These are phyloP conservation scores for Saccharata proteae DNA, from an alignment of 2,329 filamentous ascomycete genomes.

Conservation along the genomic window DNA sequence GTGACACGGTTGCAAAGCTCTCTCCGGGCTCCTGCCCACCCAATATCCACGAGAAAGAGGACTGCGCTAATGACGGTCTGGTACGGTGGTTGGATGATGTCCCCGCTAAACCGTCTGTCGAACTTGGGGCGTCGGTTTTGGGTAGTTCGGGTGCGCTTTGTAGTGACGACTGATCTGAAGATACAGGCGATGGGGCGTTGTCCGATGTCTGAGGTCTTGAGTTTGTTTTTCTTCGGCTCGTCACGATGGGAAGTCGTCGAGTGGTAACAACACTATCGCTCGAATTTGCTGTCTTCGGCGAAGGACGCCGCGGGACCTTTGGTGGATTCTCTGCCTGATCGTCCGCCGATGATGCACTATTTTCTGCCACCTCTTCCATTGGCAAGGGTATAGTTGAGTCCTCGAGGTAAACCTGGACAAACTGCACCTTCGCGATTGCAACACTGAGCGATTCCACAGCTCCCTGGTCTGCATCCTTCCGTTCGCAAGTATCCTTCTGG, in stretches of 20 bases:
- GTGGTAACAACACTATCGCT: background rate
- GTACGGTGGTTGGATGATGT: conserved; percentile 29
- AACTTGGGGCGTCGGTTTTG: background rate
- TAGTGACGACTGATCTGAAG: conserved; percentile 3
- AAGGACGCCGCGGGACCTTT: background rate
- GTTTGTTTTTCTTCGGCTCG: conserved; percentile 11
- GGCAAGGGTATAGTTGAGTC: conserved; percentile 34
- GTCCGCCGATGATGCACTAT: background rate
- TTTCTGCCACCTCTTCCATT: conserved; percentile 20
- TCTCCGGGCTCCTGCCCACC: conserved; percentile 18
- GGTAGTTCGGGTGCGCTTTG: background rate
- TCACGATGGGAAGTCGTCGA: conserved; percentile 11
- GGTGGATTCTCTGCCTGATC: conserved; percentile 3
- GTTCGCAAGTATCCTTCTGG: conserved; percentile 40
- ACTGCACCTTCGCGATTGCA: conserved; percentile 39
- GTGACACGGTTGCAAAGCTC: conserved; percentile 18
- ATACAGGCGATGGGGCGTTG: conserved; percentile 8
- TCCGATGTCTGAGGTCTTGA: background rate
- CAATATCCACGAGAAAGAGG: conserved; percentile 71
- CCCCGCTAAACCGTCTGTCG: background rate
- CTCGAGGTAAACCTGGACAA: conserved; percentile 38
- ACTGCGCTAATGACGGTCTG: conserved; percentile 57
- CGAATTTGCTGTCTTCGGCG: conserved; percentile 5
- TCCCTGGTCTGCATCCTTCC: conserved; percentile 17
- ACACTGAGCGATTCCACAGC: conserved; percentile 31